Base-by-base conservation (phyloP, 2,329 filamentous ascomycete species). In the Byssoonygena ceratinophila region DNA sequence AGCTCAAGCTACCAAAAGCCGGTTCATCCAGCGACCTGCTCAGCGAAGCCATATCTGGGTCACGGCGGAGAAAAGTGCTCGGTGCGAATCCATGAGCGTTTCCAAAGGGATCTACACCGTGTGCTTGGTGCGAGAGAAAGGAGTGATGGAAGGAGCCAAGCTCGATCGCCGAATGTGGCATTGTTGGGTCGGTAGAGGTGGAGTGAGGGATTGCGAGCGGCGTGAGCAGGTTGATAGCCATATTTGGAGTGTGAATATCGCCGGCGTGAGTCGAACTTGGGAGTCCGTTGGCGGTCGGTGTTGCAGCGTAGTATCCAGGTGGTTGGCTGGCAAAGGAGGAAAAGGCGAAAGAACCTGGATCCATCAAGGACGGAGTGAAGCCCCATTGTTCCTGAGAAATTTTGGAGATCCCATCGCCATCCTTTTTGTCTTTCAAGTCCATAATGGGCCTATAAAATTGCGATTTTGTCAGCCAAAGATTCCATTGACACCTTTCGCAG, bases 281-380 rank as follows among this genome's bases (percentile, higher is more conserved):
- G 14, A 55, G 36, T 12, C 44, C 64, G 57, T 82, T 84, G 43
- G 85, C 85, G 57, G 85, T 87, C 1, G 88, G 85, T 1, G 87
- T 94, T 1, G 90, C 87, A 6, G 88, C 90, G 69, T 94, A 96
- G 69, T 92, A 92, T 12, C 84, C 86, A 14, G 85, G 80, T 43
- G 84, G 80, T 58, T 90, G 85, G 68, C 86, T 87, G 58, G 84
- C 82, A 63, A 94, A 91, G 52, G 78, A 77, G 55, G 81, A 77
- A 69, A 95, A 96, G 22, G 82, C 80, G 66, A 87, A 87, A 27
- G 87, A 85, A 66, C 84, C 88, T 16, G 88, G 82, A 64, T 97
- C 91, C 64, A 97, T 78, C 53, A 94, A 75, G 20, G 89, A 92
- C 3, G 90, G 88, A 1, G 90, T 94, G 63, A 95, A 51, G 59